phyloP scores from a whole-genome alignment of 2,329 filamentous ascomycete species.

The Phoma sp. region DNA sequence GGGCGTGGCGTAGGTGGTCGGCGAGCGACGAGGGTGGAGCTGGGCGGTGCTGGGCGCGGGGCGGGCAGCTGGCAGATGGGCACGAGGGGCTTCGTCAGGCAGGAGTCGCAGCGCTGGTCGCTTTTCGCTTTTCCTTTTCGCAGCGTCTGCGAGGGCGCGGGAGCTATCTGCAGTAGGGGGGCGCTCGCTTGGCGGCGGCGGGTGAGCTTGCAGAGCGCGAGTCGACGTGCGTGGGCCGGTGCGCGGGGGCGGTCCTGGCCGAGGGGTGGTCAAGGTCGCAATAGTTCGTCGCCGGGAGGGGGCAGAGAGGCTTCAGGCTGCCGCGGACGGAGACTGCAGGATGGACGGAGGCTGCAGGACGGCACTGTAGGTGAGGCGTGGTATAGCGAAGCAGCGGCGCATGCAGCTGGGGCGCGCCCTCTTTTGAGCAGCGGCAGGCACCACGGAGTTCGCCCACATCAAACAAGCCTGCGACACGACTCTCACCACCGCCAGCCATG shows the following conservation, averaged over 20 bases:
- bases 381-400: not conserved
- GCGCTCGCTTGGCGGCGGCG: slow-evolving; percentile 44
- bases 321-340: too few relatives aligned
- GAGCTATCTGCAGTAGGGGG: slow-evolving; percentile 45
- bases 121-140: too few relatives aligned
- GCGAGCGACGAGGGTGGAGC: slow-evolving; percentile 13
- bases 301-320: too few relatives aligned
- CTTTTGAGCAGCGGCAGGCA: slow-evolving; percentile 36
- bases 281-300: slow-evolving; percentile 1
- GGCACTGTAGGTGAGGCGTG: not conserved
- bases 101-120: slow-evolving; percentile 7
- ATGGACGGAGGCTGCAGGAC: too few relatives aligned
- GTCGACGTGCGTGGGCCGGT: slow-evolving; percentile 19
- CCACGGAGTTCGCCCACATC: slow-evolving; percentile 26
- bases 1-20: slow-evolving; percentile 25
- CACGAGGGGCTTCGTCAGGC: not conserved
- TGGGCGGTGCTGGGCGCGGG: slow-evolving; percentile 11
- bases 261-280: slow-evolving; percentile 4
- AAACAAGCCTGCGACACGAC: slow-evolving; percentile 36
- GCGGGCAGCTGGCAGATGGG: slow-evolving; percentile 11
- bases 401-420: not conserved
- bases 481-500: slow-evolving; percentile 28
- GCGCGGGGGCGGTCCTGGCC: slow-evolving; percentile 26
- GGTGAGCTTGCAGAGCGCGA: slow-evolving; percentile 30
- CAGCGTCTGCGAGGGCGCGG: slow-evolving; percentile 28